phyloP scores from a whole-genome alignment of 306 rosid species.

The Castanea mollissima region DNA sequence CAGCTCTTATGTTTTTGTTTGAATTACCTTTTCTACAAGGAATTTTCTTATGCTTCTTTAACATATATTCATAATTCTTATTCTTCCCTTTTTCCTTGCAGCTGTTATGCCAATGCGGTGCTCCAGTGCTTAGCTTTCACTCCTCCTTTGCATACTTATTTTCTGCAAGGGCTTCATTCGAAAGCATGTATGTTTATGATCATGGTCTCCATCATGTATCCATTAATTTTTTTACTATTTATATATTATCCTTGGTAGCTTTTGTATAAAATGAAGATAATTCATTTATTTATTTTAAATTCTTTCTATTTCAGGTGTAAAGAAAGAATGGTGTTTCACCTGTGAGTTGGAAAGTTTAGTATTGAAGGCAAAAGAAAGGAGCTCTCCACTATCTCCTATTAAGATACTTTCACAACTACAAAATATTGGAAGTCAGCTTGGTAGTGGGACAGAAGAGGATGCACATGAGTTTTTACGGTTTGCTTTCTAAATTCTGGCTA shows the following conservation, averaged over 20 bases:
- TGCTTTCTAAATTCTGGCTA: slow-evolving; percentile 11
- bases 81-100: slow-evolving; percentile 33
- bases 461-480: slow-evolving; percentile 96
- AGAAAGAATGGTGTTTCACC: slow-evolving; percentile 73
- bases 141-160: slow-evolving; percentile 91
- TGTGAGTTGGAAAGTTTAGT: slow-evolving; percentile 87
- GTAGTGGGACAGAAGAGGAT: slow-evolving; percentile 93
- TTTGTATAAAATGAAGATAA: slow-evolving; percentile 16
- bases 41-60: slow-evolving; percentile 1
- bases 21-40: neutral
- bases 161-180: slow-evolving; percentile 85
- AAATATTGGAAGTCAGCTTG: slow-evolving; percentile 78
- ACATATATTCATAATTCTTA: neutral
- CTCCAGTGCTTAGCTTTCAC: slow-evolving; percentile 94
- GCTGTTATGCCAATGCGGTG: slow-evolving; percentile 93
- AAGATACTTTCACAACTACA: slow-evolving; percentile 71
- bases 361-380: slow-evolving; percentile 64
- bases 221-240: slow-evolving; percentile 1
- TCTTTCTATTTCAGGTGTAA: slow-evolving; percentile 54
- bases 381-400: slow-evolving; percentile 68
- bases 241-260: slow-evolving; percentile 4
- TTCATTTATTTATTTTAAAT: slow-evolving; percentile 13
- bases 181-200: slow-evolving; percentile 62
- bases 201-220: slow-evolving; percentile 17
- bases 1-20: neutral